These are phyloP conservation scores for Passalora sequoiae DNA, from an alignment of 2,329 filamentous ascomycete species.

Conservation along the genomic window DNA sequence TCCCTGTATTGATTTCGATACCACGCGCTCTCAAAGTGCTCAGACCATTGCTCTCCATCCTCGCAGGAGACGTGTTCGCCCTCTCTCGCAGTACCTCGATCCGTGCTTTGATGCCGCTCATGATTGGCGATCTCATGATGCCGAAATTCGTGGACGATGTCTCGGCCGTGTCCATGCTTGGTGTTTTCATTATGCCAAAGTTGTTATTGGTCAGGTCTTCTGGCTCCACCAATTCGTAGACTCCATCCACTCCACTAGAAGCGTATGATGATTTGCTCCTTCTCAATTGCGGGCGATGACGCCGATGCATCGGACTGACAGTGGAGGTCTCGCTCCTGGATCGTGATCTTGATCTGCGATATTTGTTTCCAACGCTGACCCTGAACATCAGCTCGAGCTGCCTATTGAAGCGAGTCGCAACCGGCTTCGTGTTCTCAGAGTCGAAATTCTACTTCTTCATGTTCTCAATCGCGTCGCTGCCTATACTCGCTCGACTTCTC, in stretches of 20 bases:
- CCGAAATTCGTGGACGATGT: conserved; percentile 3
- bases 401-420: conserved; percentile 6
- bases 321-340: conserved; percentile 12
- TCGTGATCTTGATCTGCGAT: too few relatives aligned
- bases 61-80: conserved; percentile 23
- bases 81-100: conserved; percentile 20
- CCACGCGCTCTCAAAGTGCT: conserved; percentile 3
- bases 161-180: too few relatives aligned
- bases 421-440: conserved; percentile 7
- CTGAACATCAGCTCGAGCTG: conserved; percentile 5
- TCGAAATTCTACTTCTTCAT: conserved; percentile 30
- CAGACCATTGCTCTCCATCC: conserved; percentile 16
- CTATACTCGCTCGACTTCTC: conserved; percentile 21
- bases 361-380: too few relatives aligned
- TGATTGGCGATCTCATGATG: conserved; percentile 11
- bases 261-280: too few relatives aligned
- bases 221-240: conserved; percentile 13
- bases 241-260: too few relatives aligned
- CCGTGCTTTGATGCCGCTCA: conserved; percentile 21
- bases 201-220: too few relatives aligned
- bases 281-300: too few relatives aligned
- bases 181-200: too few relatives aligned
- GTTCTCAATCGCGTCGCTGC: conserved; percentile 27
- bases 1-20: neutral
- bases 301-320: too few relatives aligned